phyloP scores from a whole-genome alignment of 2,329 filamentous ascomycete genomes.

The Trichoderma sp. region DNA sequence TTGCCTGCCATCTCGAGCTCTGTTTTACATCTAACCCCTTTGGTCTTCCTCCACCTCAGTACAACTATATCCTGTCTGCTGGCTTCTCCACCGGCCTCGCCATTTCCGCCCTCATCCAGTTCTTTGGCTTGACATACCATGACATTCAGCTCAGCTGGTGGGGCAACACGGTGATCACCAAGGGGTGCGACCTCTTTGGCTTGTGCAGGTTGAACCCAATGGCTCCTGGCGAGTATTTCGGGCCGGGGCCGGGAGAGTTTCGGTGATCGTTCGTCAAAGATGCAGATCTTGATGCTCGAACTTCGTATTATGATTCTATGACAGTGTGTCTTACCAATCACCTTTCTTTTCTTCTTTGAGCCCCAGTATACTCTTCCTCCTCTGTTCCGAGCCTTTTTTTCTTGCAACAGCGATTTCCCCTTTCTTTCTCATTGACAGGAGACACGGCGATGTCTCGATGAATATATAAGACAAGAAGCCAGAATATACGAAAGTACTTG shows the following conservation, averaged over 20 bases:
- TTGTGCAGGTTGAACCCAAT: constrained; percentile 25
- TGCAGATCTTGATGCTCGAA: too few relatives aligned
- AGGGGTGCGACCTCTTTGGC: constrained; percentile 47
- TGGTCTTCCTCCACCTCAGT: constrained; percentile 20
- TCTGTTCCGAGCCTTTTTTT: too few relatives aligned
- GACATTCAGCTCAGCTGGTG: constrained; percentile 45
- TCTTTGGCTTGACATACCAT: constrained; percentile 48
- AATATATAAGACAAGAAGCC: too few relatives aligned
- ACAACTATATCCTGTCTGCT: constrained; percentile 48
- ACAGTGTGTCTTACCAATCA: too few relatives aligned
- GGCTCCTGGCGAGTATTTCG: constrained; percentile 36
- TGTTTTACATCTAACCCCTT: neutral
- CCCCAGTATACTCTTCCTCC: too few relatives aligned
- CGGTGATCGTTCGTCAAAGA: neutral
- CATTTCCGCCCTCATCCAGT: constrained; percentile 47
- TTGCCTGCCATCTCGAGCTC: neutral
- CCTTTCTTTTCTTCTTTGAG: too few relatives aligned
- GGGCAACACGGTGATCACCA: constrained; percentile 41
- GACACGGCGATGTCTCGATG: too few relatives aligned
- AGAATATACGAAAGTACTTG: too few relatives aligned
- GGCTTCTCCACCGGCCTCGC: constrained; percentile 47
- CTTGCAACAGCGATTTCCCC: too few relatives aligned
- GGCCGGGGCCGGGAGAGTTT: constrained; percentile 30
- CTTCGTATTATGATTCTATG: too few relatives aligned
- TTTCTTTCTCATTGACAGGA: too few relatives aligned